phyloP scores from a whole-genome alignment of 768 basidiomycete species.

The Trametes cinnabarina region DNA sequence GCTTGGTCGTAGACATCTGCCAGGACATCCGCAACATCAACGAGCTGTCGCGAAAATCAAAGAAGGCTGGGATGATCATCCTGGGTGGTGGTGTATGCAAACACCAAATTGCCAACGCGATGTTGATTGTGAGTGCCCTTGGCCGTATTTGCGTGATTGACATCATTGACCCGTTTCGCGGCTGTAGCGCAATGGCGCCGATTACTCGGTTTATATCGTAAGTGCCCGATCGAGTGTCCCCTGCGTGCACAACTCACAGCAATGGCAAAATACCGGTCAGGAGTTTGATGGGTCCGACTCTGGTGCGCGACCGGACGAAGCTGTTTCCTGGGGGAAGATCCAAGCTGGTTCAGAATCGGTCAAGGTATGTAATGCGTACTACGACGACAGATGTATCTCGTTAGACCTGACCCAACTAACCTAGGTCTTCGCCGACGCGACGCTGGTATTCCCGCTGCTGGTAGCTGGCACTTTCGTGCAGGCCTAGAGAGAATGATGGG shows the following conservation, averaged over 20 bases:
- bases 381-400: not conserved
- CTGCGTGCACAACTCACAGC: too few relatives aligned
- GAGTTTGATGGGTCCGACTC: constrained; percentile 99
- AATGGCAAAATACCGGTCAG: constrained; percentile 93
- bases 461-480: constrained; percentile 91
- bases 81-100: constrained; percentile 98
- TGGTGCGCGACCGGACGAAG: constrained; percentile 95
- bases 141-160: not conserved
- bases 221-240: constrained; percentile 26
- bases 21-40: constrained; percentile 90
- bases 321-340: constrained; percentile 98
- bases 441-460: constrained; percentile 90
- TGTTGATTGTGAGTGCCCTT: constrained; percentile 80
- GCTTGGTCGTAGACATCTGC: constrained; percentile 89
- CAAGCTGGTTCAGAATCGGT: constrained; percentile 79
- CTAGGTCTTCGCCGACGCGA: constrained; percentile 91
- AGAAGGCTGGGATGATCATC: constrained; percentile 97
- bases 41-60: constrained; percentile 81
- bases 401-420: not conserved
- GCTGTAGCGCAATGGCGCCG: constrained; percentile 99
- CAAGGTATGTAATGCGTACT: constrained; percentile 63
- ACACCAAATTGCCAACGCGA: constrained; percentile 99
- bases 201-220: constrained; percentile 94
- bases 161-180: too few relatives aligned
- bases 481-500: not conserved